Evolutionary conservation across 306 rosid genomes (phyloP), one percentile per base, ranked within the genome.

Genomic region (Sophora flavescens): DNA sequence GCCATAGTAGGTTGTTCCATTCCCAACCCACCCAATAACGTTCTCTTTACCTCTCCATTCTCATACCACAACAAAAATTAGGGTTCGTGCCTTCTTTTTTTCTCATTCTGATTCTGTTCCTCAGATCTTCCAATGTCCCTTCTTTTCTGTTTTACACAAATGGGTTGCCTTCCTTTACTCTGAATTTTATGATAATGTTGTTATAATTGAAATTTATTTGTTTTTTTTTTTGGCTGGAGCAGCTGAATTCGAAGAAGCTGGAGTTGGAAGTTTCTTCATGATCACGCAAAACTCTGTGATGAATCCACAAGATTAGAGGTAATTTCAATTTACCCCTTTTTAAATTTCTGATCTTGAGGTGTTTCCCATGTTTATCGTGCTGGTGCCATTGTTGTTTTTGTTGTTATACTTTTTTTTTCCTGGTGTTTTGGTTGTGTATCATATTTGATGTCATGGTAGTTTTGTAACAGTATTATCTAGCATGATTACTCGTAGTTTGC

Each of bases 241-340:
- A 69, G 76, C 86, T 73, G 41, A 68, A 30, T 80, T 73, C 32
- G 51, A 66, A 68, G 63, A 57, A 78, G 44, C 67, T 82, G 74
- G 63, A 76, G 7, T 14, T 63, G 50, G n/a, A 61, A 58, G 11
- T 70, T 71, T 39, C 32, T 68, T 54, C 52, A 10, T 69, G 50
- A 63, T 54, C 77, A 82, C 88, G 93, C 82, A 75, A n/a, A 87
- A 68, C 73, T 65, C 89, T 48, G 80, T 69, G 84, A 86, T 75
- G 82, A 91, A 88, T 78, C 80, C 78, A 60, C 91, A 74, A 82
- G 89, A 93, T 90, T 93, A 76, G 86, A 85, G 88, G 97, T 91
- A 52, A n/a, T 84, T 66, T 79, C 60, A 39, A 16, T 67, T 72
- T 70, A 1, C 50, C 62, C 22, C 44, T 22, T 41, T 10, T 17